Evolutionary conservation across 169 alveolate species (phyloP).

Genomic region (Nephromyces sp.): DNA sequence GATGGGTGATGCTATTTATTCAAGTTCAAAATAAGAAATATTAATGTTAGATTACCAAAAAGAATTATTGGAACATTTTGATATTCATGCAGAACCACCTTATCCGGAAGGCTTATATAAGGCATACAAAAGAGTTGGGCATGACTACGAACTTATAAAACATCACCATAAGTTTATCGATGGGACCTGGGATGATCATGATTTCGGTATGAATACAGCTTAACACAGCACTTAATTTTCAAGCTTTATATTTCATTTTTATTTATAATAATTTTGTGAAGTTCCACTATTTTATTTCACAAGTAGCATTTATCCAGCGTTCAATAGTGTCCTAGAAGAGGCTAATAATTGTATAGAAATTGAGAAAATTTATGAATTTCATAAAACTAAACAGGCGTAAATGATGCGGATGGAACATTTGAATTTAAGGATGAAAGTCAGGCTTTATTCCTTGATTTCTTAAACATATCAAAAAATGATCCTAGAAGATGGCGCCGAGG

Average conservation of each 20-base stretch:
- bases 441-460: slow-evolving; percentile 31
- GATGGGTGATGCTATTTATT: background rate
- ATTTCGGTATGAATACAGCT: slow-evolving; percentile 28
- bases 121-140: background rate
- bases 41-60: background rate
- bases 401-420: slow-evolving; percentile 38
- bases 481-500: slow-evolving; percentile 45
- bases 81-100: background rate
- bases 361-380: too few species aligned
- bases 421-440: slow-evolving; percentile 10
- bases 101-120: background rate
- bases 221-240: too few species aligned
- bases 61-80: background rate
- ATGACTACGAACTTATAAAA: background rate
- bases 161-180: background rate
- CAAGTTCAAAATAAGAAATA: background rate
- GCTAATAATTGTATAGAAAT: too few species aligned
- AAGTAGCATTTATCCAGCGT: too few species aligned
- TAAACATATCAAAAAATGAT: slow-evolving; percentile 22
- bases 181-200: slow-evolving; percentile 32
- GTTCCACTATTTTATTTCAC: too few species aligned
- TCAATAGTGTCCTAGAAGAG: too few species aligned
- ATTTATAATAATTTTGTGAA: too few species aligned
- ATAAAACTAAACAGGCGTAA: slow-evolving; percentile 40
- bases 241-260: too few species aligned